phyloP scores from a whole-genome alignment of 352 stramenopile genomes.

The Blastocystis sp. region DNA sequence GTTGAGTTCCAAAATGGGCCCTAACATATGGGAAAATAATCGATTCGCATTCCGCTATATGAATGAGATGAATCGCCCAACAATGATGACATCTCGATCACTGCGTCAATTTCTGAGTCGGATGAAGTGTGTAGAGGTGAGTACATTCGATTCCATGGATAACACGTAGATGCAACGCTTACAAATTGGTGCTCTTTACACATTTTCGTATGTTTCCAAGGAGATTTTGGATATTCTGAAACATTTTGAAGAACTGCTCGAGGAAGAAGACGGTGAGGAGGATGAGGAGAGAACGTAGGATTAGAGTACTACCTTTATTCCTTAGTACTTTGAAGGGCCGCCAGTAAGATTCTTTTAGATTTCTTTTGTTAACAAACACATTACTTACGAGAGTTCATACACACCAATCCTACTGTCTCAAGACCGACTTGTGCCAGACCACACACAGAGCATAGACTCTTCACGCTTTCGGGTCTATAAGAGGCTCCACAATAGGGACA shows the following conservation, averaged over 20 bases:
- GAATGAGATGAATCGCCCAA: background rate
- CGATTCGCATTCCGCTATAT: background rate
- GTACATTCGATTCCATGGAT: background rate
- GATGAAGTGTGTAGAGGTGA: slow-evolving; percentile 19
- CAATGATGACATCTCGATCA: background rate
- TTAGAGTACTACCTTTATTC: background rate
- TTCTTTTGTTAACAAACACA: slow-evolving; percentile 19
- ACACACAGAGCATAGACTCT: slow-evolving; percentile 84
- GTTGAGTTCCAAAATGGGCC: background rate
- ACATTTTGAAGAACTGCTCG: slow-evolving; percentile 44
- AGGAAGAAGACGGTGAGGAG: slow-evolving; percentile 2
- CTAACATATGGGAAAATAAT: slow-evolving; percentile 39
- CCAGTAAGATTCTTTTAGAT: background rate
- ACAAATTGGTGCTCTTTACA: slow-evolving; percentile 53
- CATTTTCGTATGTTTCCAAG: slow-evolving; percentile 55
- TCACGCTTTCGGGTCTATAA: slow-evolving; percentile 80
- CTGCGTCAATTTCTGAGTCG: background rate
- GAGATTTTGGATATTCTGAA: slow-evolving; percentile 45
- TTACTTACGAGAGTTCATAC: slow-evolving; percentile 16
- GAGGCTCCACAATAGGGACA: slow-evolving; percentile 88
- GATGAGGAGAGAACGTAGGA: slow-evolving; percentile 14
- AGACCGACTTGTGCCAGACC: slow-evolving; percentile 80
- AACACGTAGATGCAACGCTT: slow-evolving; percentile 21
- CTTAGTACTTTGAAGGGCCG: slow-evolving; percentile 47
- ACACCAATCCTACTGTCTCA: slow-evolving; percentile 59